A percentile compares a stretch with the other conserved stretches of the same genome.
These are phyloP conservation scores for Crucibulum parvulum DNA, from an alignment of 1,284 basidiomycete genomes.

Conservation along the genomic window DNA sequence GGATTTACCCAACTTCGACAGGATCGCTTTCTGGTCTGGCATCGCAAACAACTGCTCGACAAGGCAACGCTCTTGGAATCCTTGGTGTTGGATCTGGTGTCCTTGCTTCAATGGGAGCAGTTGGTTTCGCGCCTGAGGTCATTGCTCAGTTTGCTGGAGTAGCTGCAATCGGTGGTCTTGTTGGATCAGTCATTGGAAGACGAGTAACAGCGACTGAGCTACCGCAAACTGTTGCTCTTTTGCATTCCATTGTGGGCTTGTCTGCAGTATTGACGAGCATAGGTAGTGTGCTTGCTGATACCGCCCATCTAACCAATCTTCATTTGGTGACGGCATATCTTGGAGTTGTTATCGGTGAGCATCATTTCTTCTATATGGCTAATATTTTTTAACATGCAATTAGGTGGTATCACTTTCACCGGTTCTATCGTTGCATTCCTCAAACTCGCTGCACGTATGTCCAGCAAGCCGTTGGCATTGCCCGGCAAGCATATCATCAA, in stretches of 20 bases:
- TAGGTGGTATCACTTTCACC: conserved; percentile 78
- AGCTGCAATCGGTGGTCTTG: conserved; percentile 69
- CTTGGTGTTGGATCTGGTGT: conserved; percentile 84
- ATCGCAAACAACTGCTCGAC: conserved; percentile 81
- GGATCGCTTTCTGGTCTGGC: conserved; percentile 77
- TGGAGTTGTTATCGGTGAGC: conserved; percentile 79
- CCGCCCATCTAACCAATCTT: conserved; percentile 68
- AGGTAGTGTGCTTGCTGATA: conserved; percentile 76
- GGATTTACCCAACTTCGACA: conserved; percentile 28
- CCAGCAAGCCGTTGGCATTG: conserved; percentile 72
- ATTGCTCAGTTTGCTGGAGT: conserved; percentile 81
- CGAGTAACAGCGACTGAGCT: conserved; percentile 86
- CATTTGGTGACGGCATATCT: conserved; percentile 86
- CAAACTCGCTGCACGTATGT: conserved; percentile 82
- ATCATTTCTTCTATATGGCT: conserved; percentile 2
- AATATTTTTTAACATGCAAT: conserved; percentile 1
- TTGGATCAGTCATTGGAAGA: conserved; percentile 77
- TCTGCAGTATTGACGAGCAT: conserved; percentile 87
- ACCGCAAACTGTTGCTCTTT: conserved; percentile 69
- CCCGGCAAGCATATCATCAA: conserved; percentile 84
- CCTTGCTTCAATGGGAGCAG: conserved; percentile 78
- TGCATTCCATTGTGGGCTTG: conserved; percentile 85
- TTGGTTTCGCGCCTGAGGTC: conserved; percentile 79
- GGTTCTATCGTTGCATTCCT: conserved; percentile 90
- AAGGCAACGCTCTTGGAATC: conserved; percentile 85